A percentile compares a stretch with the other conserved stretches of the same genome.
phyloP scores from a whole-genome alignment of 2,329 filamentous ascomycete species.

The Xylariaceae sp. region DNA sequence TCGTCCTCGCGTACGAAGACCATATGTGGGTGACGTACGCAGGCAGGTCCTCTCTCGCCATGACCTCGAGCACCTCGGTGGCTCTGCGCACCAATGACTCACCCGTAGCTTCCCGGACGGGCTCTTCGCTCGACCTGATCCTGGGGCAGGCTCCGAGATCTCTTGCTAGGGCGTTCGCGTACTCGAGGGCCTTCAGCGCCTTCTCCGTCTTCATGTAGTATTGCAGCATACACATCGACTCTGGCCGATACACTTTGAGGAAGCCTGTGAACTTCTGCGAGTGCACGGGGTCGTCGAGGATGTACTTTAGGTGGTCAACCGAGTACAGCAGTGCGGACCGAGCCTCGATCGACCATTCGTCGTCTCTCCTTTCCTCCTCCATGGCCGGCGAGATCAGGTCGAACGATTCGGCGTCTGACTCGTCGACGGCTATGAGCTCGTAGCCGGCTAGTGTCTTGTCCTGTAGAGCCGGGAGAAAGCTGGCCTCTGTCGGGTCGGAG shows the following conservation, averaged over 20 bases:
- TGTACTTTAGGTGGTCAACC: constrained; percentile 55
- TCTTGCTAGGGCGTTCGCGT: constrained; percentile 63
- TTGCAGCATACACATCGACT: constrained; percentile 59
- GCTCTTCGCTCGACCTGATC: constrained; percentile 48
- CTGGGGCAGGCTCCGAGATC: constrained; percentile 52
- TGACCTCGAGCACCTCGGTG: constrained; percentile 55
- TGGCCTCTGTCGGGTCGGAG: constrained; percentile 15
- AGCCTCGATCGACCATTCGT: constrained; percentile 53
- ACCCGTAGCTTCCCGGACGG: constrained; percentile 50
- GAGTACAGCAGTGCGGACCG: constrained; percentile 63
- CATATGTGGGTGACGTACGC: constrained; percentile 67
- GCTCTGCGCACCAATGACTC: constrained; percentile 56
- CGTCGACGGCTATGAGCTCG: constrained; percentile 32
- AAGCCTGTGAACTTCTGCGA: constrained; percentile 64
- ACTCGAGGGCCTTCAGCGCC: constrained; percentile 63
- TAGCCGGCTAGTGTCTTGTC: constrained; percentile 23
- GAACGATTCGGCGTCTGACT: constrained; percentile 34
- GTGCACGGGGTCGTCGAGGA: constrained; percentile 59
- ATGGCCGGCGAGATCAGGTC: constrained; percentile 39
- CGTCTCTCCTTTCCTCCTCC: constrained; percentile 24
- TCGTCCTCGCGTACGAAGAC: constrained; percentile 63
- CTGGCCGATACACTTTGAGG: constrained; percentile 52
- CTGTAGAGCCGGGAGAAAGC: constrained; percentile 22
- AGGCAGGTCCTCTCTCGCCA: constrained; percentile 64
- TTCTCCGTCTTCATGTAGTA: constrained; percentile 71